These are phyloP conservation scores for Excoecaria agallocha DNA, from an alignment of 345 rosid species.

Conservation along the genomic window DNA sequence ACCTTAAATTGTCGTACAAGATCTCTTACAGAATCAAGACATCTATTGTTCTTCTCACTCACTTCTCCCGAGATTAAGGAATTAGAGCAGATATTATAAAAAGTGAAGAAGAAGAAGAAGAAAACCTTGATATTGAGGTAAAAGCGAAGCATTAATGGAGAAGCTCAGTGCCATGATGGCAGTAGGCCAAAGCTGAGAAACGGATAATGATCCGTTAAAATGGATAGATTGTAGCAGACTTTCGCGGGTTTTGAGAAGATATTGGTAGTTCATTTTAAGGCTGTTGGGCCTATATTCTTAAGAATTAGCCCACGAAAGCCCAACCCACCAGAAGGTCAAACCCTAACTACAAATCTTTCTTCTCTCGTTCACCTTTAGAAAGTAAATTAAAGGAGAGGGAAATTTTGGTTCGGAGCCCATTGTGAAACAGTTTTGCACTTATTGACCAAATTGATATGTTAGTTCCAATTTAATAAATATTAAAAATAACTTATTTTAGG, in stretches of 20 bases:
- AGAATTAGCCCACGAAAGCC: no score
- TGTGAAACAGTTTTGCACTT: no score
- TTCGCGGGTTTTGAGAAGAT: background rate
- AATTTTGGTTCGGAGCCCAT: no score
- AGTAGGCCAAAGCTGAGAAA: background rate
- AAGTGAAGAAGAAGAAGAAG: background rate
- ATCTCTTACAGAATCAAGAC: conserved; percentile 31
- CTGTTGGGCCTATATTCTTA: no score
- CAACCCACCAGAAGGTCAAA: no score
- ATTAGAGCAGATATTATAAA: background rate
- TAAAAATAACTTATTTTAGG: no score
- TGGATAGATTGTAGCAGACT: background rate
- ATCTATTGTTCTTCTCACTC: conserved; percentile 17
- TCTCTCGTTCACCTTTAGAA: no score
- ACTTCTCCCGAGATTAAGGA: conserved; percentile 21
- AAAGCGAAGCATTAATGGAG: conserved; percentile 32
- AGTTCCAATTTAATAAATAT: no score
- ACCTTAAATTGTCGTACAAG: conserved; percentile 33
- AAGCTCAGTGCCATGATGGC: conserved; percentile 40
- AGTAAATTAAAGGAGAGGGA: no score
- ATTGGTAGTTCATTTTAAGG: no score
- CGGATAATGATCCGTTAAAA: background rate
- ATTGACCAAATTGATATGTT: no score
- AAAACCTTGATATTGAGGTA: conserved; percentile 29
- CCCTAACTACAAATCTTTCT: no score